phyloP scores from a whole-genome alignment of 805 yeast species.

The Saturnispora silvae region DNA sequence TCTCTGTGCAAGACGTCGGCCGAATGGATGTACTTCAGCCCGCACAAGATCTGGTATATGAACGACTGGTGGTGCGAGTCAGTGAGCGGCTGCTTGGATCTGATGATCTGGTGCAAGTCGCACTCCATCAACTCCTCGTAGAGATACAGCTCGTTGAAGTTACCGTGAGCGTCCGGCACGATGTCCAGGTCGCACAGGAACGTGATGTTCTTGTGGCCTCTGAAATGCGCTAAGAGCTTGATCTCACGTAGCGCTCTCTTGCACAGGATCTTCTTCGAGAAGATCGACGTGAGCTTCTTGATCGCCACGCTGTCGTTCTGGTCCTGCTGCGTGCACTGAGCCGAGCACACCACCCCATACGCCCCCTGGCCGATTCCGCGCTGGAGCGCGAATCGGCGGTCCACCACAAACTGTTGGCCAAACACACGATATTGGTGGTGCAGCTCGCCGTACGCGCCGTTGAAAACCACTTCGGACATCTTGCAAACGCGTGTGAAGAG shows the following conservation, averaged over 20 bases:
- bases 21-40: slow-evolving; percentile 85
- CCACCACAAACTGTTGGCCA: slow-evolving; percentile 89
- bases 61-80: slow-evolving; percentile 94
- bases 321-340: slow-evolving; percentile 61
- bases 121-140: slow-evolving; percentile 98
- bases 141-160: slow-evolving; percentile 82
- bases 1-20: slow-evolving; percentile 95
- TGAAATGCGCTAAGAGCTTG: slow-evolving; percentile 80
- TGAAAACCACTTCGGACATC: slow-evolving; percentile 4
- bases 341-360: slow-evolving; percentile 93
- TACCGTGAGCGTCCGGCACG: slow-evolving; percentile 55
- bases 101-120: slow-evolving; percentile 94
- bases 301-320: slow-evolving; percentile 87
- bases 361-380: slow-evolving; percentile 98
- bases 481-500: too few relatives aligned
- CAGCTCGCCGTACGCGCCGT: slow-evolving; percentile 14
- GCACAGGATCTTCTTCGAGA: slow-evolving; percentile 81
- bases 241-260: slow-evolving; percentile 87
- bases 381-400: slow-evolving; percentile 75
- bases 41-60: slow-evolving; percentile 85
- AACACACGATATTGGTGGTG: slow-evolving; percentile 40
- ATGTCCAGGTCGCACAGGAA: slow-evolving; percentile 92
- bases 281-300: slow-evolving; percentile 90
- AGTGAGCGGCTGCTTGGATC: slow-evolving; percentile 86
- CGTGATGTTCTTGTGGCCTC: slow-evolving; percentile 95